Evolutionary conservation across 2,329 filamentous ascomycete genomes (phyloP).

Genomic region (Microdochium trichocladiopsis): DNA sequence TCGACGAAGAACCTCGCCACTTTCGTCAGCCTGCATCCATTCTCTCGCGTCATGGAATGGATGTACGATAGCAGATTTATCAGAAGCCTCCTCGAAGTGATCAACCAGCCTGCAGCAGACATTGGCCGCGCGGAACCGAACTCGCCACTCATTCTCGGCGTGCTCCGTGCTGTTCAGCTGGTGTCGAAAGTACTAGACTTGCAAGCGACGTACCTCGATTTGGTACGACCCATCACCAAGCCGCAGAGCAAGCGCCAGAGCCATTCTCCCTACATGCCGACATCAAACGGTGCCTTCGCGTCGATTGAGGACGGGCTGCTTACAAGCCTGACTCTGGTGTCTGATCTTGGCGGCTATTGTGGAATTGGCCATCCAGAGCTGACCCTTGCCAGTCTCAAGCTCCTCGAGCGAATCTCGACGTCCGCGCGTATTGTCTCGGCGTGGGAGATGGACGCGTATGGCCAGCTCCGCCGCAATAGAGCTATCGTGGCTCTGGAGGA

Average conservation of each 20-base stretch:
- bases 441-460: slow-evolving; percentile 54
- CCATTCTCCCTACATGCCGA: slow-evolving; percentile 19
- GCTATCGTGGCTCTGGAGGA: slow-evolving; percentile 83
- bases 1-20: slow-evolving; percentile 65
- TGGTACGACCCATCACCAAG: slow-evolving; percentile 75
- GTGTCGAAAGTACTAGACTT: slow-evolving; percentile 78
- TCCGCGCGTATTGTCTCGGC: slow-evolving; percentile 74
- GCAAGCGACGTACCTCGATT: slow-evolving; percentile 84
- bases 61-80: slow-evolving; percentile 91
- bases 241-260: slow-evolving; percentile 42
- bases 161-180: slow-evolving; percentile 76
- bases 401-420: slow-evolving; percentile 80
- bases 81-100: slow-evolving; percentile 66
- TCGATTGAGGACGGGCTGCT: slow-evolving; percentile 90
- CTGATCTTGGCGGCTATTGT: slow-evolving; percentile 80
- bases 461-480: slow-evolving; percentile 66
- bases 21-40: slow-evolving; percentile 86
- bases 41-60: slow-evolving; percentile 95
- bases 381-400: slow-evolving; percentile 70
- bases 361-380: slow-evolving; percentile 76
- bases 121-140: slow-evolving; percentile 67
- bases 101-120: slow-evolving; percentile 68
- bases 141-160: slow-evolving; percentile 73
- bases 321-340: slow-evolving; percentile 70
- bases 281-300: slow-evolving; percentile 65